Evolutionary conservation across 371 early-diverging fungal species (phyloP), one percentile per base, ranked within the genome.

Genomic region (Encephalitozoon intestinalis): DNA sequence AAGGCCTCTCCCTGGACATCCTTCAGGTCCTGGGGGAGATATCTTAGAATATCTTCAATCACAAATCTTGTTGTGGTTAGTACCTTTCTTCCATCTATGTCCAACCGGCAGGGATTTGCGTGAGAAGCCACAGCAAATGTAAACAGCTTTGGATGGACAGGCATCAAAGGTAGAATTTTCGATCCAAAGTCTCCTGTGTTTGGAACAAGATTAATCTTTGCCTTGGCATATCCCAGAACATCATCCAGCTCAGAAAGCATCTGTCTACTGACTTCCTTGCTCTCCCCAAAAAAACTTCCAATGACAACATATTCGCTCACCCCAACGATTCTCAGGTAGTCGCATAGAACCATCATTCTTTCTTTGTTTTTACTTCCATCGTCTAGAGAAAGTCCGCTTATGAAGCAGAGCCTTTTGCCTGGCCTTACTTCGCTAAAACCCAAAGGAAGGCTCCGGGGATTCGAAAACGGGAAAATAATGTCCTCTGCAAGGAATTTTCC

Each of bases 111-210:
- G 7, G 79, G 79, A 58, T 79, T 75, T 7, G 44, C 0, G 0
- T 65, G 44, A 4, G 51, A 31, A 26, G 2, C 34, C 18, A 68
- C 44, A 9, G 12, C 3, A 4, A 23, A 46, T 39, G 53, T 39
- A 70, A 79, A 74, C 31, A 79, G 66, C 25, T 67, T 68, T 50
- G 41, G 53, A 54, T 79, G 79, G 12, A 79, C 34, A 8, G 75
- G 67, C n/a, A n/a, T 0, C 31, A 70, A 26, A 0, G 79, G 79
- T 1, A 72, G 51, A 0, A 76, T 31, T 11, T 39, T 46, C 12
- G 66, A 68, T 26, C 54, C 64, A 54, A 71, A 71, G 52, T 79
- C 79, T 21, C 34, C 26, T 9, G n/a, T 34, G 31, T 66, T 68
- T 28, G 79, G 79, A 51, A 79, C 40, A 23, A 79, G 26, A 28